Evolutionary conservation across 2,329 filamentous ascomycete genomes (phyloP).

Genomic region (Epicoccum nigrum): DNA sequence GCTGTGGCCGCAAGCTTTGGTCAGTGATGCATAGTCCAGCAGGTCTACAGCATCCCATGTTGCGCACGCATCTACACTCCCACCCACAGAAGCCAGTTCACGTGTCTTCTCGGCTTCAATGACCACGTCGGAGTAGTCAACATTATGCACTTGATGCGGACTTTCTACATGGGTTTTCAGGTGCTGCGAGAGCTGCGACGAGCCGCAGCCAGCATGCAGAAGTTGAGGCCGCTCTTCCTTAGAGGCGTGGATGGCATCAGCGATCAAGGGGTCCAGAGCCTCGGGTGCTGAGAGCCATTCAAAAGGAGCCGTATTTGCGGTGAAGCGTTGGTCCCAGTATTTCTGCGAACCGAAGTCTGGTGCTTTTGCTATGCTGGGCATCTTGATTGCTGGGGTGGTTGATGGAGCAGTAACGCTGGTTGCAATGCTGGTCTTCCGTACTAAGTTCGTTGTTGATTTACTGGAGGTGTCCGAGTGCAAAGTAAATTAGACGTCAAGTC

Average conservation of each 20-base stretch:
- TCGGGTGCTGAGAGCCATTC: constrained; percentile 47
- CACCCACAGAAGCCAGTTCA: constrained; percentile 21
- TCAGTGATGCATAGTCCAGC: constrained; percentile 42
- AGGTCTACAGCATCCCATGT: constrained; percentile 45
- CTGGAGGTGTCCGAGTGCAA: too few relatives aligned
- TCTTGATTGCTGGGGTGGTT: background rate
- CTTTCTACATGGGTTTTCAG: constrained; percentile 39
- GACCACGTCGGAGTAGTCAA: constrained; percentile 48
- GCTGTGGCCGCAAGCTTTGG: constrained; percentile 27
- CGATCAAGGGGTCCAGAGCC: constrained; percentile 37
- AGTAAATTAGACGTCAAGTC: too few relatives aligned
- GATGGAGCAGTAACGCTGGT: background rate
- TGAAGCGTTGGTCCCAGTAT: constrained; percentile 50
- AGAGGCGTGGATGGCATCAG: constrained; percentile 25
- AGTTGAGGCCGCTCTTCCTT: constrained; percentile 29
- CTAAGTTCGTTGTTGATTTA: background rate
- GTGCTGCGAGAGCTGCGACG: constrained; percentile 46
- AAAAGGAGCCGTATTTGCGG: constrained; percentile 41
- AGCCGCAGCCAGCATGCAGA: constrained; percentile 50
- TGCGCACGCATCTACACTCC: constrained; percentile 23
- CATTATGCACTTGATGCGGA: constrained; percentile 44
- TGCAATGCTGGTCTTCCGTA: background rate
- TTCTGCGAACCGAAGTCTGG: constrained; percentile 43
- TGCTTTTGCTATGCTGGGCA: constrained; percentile 16
- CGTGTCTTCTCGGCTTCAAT: constrained; percentile 38